Base-by-base conservation (phyloP, 768 basidiomycete genomes). In the Amanita muscaria region DNA sequence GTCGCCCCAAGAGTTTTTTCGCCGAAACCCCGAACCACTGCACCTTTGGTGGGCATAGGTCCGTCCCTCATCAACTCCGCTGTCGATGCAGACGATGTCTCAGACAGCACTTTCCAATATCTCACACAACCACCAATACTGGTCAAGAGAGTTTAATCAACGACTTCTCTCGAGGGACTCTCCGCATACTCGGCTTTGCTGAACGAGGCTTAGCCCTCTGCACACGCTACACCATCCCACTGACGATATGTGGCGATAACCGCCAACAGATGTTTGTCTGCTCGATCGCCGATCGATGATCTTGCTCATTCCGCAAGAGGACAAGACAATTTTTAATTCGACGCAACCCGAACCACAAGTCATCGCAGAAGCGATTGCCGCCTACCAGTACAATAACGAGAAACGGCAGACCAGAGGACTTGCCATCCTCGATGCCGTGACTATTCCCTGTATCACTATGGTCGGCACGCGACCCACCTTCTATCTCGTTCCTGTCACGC, bases 391-490 rank as follows among this genome's bases (percentile, higher is more conserved):
- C 46, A 66, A 64, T 50, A 64, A 61, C 47, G 5, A 4, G 24
- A 55, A 47, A 36, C 56, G 58, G 21, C 44, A 35, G 41, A 47
- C 16, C 30, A 44, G 25, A 9, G 58, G 57, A 42, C 36, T 43
- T 22, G 16, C 40, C 25, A 14, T 27, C 29, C 56, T 62, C 6
- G 45, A 52, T n/a, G 23, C 40, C 32, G 64, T 61, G 60, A 58
- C 50, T 21, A 60, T 66, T 23, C 60, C 64, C 23, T 57, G 56
- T 44, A 63, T 69, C 50, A 56, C 52, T 19, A 62, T 68, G 62
- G 25, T 49, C 14, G 59, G 65, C 29, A 64, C 62, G 22, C n/a
- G 50, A 33, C 14, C 66, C 64, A 23, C 53, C 16, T 67, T 67
- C 51, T 66, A 65, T 47, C 48, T 62, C n/a, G 52, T 66, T 22